Conservation (phyloP, 305 asterid species). For the Vinca major region DNA sequence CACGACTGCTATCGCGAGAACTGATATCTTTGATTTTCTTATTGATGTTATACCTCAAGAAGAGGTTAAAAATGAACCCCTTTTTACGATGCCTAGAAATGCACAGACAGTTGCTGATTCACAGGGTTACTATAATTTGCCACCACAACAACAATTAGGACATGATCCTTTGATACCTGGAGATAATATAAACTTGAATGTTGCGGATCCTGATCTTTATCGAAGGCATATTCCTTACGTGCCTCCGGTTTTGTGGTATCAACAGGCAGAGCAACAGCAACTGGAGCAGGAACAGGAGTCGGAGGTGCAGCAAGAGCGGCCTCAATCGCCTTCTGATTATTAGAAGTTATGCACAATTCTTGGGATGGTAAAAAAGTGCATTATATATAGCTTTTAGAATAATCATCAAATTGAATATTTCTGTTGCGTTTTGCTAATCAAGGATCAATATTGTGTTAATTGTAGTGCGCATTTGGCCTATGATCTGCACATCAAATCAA, state of each 20-base stretch:
- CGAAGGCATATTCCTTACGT: conserved; percentile 14
- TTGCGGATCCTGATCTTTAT: conserved; percentile 11
- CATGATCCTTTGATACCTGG: too few species aligned
- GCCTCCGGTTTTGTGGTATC: conserved; percentile 5
- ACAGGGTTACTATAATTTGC: too few species aligned
- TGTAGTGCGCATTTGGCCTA: neutral
- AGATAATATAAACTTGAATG: conserved; percentile 1
- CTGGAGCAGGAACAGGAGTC: neutral
- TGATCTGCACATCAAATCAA: neutral
- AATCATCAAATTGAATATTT: too few species aligned
- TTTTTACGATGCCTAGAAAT: too few species aligned
- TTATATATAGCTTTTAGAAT: too few species aligned
- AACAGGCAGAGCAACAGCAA: neutral
- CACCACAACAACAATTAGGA: too few species aligned
- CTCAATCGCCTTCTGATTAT: conserved; percentile 6
- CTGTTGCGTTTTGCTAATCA: neutral
- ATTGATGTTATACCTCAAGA: conserved; percentile 30
- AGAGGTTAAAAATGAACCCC: too few species aligned
- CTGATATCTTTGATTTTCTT: conserved; percentile 31
- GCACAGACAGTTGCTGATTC: too few species aligned
- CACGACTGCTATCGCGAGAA: conserved; percentile 23
- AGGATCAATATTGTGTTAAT: neutral
- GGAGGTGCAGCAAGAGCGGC: neutral
- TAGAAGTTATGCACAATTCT: too few species aligned
- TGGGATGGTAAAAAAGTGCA: neutral